A percentile compares a stretch with the other conserved stretches of the same genome.
phyloP scores from a whole-genome alignment of 2,329 filamentous ascomycete species.

The Orbilia ellipsospora region DNA sequence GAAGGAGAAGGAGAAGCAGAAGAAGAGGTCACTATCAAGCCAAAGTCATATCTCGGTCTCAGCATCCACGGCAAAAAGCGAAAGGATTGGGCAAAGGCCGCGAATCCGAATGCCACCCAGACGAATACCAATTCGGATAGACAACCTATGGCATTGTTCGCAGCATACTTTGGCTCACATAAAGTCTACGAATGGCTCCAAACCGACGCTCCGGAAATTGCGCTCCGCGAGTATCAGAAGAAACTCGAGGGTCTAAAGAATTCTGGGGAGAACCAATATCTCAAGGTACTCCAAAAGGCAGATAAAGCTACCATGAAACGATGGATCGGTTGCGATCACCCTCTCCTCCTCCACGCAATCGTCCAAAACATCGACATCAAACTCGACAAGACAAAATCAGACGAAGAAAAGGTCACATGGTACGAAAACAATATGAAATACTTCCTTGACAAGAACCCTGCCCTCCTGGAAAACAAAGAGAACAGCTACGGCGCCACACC shows the following conservation, averaged over 20 bases:
- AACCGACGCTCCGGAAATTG: conserved; percentile 74
- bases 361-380: conserved; percentile 58
- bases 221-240: conserved; percentile 59
- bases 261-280: conserved; percentile 30
- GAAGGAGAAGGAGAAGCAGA: conserved; percentile 65
- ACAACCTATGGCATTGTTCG: conserved; percentile 72
- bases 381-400: conserved; percentile 30
- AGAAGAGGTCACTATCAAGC: conserved; percentile 73
- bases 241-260: conserved; percentile 43
- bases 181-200: conserved; percentile 80
- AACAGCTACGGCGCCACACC: conserved; percentile 72
- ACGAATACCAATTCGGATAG: conserved; percentile 64
- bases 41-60: conserved; percentile 79
- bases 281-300: conserved; percentile 49
- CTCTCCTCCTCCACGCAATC: conserved; percentile 55
- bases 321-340: conserved; percentile 56
- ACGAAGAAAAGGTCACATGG: conserved; percentile 54
- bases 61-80: conserved; percentile 80
- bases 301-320: conserved; percentile 55
- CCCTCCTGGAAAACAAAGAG: conserved; percentile 71
- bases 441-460: conserved; percentile 72
- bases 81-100: conserved; percentile 77
- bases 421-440: conserved; percentile 67
- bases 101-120: conserved; percentile 65
- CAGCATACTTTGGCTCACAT: conserved; percentile 67